Conservation (phyloP, 129 eudicot genomes). For the Erigeron canadensis region DNA sequence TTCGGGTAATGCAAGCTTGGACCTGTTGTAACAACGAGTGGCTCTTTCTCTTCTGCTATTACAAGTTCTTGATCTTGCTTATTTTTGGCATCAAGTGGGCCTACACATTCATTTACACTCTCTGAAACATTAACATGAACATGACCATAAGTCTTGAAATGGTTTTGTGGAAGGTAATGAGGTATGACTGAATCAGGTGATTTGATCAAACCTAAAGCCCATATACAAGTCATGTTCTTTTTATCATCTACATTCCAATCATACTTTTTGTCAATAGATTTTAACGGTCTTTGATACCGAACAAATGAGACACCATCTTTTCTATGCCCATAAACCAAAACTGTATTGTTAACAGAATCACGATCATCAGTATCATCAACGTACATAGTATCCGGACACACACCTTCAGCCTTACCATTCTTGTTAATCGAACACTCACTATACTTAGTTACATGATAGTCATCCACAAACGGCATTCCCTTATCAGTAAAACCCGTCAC, state of each 20-base stretch:
- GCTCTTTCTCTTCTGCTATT: slow-evolving; percentile 61
- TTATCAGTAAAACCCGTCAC: slow-evolving; percentile 72
- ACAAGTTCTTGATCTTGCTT: slow-evolving; percentile 88
- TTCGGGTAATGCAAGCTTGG: slow-evolving; percentile 78
- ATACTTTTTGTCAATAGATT: slow-evolving; percentile 54
- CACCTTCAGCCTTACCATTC: slow-evolving; percentile 60
- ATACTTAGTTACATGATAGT: slow-evolving; percentile 67
- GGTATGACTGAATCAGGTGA: slow-evolving; percentile 82
- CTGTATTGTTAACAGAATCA: slow-evolving; percentile 57
- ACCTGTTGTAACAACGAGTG: slow-evolving; percentile 73
- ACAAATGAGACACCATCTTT: slow-evolving; percentile 91
- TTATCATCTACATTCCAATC: slow-evolving; percentile 55
- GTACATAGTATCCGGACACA: slow-evolving; percentile 73
- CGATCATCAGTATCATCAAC: slow-evolving; percentile 25
- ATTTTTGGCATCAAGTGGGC: slow-evolving; percentile 84
- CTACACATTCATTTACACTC: slow-evolving; percentile 71
- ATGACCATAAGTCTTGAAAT: slow-evolving; percentile 75
- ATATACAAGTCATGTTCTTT: slow-evolving; percentile 70
- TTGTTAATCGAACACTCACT: slow-evolving; percentile 62
- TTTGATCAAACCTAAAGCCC: slow-evolving; percentile 86
- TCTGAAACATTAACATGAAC: slow-evolving; percentile 64
- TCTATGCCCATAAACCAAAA: slow-evolving; percentile 77
- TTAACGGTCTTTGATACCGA: slow-evolving; percentile 62
- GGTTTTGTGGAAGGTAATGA: slow-evolving; percentile 77
- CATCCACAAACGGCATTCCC: slow-evolving; percentile 77